Conservation (phyloP, 208 protist species). For the Leishmania turanica region DNA sequence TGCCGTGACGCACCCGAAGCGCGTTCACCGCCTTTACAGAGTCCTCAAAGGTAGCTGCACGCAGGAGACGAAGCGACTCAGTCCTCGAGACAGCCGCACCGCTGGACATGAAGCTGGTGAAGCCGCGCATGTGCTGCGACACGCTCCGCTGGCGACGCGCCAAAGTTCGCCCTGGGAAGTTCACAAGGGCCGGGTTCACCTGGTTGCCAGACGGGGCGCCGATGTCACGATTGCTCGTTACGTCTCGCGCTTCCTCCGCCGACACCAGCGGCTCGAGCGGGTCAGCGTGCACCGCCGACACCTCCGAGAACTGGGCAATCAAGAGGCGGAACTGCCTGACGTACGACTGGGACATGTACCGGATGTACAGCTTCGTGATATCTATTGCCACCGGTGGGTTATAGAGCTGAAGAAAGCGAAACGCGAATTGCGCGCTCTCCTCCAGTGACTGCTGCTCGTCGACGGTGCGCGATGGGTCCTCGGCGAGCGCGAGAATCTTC, state of each 20-base stretch:
- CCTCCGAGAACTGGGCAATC: slow-evolving; percentile 48
- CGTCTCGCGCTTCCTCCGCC: slow-evolving; percentile 53
- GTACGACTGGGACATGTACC: slow-evolving; percentile 63
- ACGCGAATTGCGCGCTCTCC: slow-evolving; percentile 68
- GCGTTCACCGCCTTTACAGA: slow-evolving; percentile 50
- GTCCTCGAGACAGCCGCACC: slow-evolving; percentile 8
- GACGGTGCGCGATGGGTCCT: slow-evolving; percentile 39
- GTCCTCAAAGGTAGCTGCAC: slow-evolving; percentile 62
- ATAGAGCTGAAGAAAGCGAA: slow-evolving; percentile 77
- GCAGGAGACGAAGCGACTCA: slow-evolving; percentile 38
- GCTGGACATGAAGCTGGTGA: slow-evolving; percentile 16
- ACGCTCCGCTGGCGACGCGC: slow-evolving; percentile 71
- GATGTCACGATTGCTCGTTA: slow-evolving; percentile 68
- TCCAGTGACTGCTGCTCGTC: slow-evolving; percentile 59
- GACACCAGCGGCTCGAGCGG: slow-evolving; percentile 67
- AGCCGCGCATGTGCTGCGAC: slow-evolving; percentile 70
- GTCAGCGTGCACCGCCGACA: slow-evolving; percentile 46
- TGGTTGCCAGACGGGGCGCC: slow-evolving; percentile 60
- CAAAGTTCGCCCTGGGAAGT: slow-evolving; percentile 53
- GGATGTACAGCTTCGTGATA: slow-evolving; percentile 67
- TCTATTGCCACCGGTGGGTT: slow-evolving; percentile 65
- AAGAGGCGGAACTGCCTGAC: slow-evolving; percentile 38
- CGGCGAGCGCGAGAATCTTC: slow-evolving; percentile 49
- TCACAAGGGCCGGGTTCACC: slow-evolving; percentile 34
- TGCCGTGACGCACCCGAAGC: slow-evolving; percentile 48